Evolutionary conservation across 169 alveolate genomes (phyloP), one percentile per base, ranked within the genome.

Genomic region (Plasmodium gallinaceum): DNA sequence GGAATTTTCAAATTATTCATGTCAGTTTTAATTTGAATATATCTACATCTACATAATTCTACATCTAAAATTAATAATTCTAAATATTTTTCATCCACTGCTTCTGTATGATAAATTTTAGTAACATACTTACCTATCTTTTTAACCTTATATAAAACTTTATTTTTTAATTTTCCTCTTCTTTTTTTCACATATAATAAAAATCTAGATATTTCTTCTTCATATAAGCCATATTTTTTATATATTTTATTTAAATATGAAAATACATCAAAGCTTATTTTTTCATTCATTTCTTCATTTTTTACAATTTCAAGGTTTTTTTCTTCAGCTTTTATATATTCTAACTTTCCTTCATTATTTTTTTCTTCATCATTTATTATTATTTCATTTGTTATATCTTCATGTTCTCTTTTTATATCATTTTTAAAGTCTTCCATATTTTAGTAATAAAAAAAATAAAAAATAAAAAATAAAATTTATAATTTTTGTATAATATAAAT

Each of bases 51-150:
- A 57, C 90, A 80, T 26, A 48, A 22, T 70, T 80, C 90, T 5
- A 80, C 83, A 80, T 80, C 90, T 52, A 80, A 62, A 1, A 80
- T 37, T 70, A 80, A 46, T 39, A 80, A 68, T 70, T 80, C 90
- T 18, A 80, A 16, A 20, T 51, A 80, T 18, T 66, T 66, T 5
- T 54, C 85, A 80, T 80, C 72, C 37, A 66, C 48, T 39, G 18
- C 39, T 48, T 66, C 90, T 5, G 83, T 32, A 26, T 80, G 74
- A 32, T 80, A 80, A 24, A 66, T 22, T 54, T 58, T 66, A 22
- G 83, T 26, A 37, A 66, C 24, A 32, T 80, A 80, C 42, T 68
- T 80, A 22, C 83, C 83, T 20, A 68, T 73, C 39, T 65, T 80
- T 65, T 80, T 80, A 22, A 80, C 69, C 18, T 80, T 80, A 39